Conservation (phyloP, 192 early-diverging fungal genomes). For the Mortierella antarctica region DNA sequence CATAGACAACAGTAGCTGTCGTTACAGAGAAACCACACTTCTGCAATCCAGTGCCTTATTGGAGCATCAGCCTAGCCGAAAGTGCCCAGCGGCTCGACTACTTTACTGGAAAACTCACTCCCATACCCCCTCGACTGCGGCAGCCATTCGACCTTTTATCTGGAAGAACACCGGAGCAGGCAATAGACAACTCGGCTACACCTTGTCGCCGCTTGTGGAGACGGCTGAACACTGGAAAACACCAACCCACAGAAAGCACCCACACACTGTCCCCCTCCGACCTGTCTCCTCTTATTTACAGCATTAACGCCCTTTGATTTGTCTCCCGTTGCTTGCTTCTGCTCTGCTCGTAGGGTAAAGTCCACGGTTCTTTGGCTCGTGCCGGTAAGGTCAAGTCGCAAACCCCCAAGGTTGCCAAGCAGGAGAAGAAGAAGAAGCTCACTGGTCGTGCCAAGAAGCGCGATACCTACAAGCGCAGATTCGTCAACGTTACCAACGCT, state of each 20-base stretch:
- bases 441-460: conserved; percentile 96
- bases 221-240: background rate
- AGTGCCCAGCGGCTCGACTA: no score
- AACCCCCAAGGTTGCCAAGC: conserved; percentile 97
- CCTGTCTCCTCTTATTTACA: background rate
- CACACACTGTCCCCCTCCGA: no score
- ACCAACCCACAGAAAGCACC: no score
- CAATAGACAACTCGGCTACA: no score
- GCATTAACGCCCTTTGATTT: background rate
- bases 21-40: no score
- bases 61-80: no score
- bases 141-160: no score
- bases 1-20: no score
- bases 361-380: conserved; percentile 99
- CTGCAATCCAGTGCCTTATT: no score
- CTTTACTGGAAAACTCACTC: no score
- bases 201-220: background rate
- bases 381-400: conserved; percentile 99
- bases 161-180: no score
- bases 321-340: background rate
- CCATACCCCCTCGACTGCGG: no score
- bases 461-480: conserved; percentile 95
- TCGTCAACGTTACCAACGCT: conserved; percentile 90
- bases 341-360: conserved; percentile 88
- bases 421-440: conserved; percentile 96